Evolutionary conservation across 1,284 basidiomycete species (phyloP).

Genomic region (Ustilago xerochloae): DNA sequence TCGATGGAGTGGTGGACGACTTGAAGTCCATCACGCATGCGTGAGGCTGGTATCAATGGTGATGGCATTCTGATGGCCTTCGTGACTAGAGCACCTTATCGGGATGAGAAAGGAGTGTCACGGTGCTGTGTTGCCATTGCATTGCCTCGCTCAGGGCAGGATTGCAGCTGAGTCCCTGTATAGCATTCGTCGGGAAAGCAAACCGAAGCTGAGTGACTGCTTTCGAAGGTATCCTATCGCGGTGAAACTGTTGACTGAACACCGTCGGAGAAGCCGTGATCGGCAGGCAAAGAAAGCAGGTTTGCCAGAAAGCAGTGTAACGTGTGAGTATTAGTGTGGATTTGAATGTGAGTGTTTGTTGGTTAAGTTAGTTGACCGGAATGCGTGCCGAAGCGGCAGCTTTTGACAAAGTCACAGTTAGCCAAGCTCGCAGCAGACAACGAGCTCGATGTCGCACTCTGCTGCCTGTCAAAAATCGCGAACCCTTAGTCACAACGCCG

Average conservation of each 20-base stretch:
- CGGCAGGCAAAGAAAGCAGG: background rate
- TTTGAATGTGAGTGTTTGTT: background rate
- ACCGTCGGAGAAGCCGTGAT: background rate
- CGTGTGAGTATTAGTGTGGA: too few relatives aligned
- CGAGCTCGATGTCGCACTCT: background rate
- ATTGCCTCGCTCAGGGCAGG: too few relatives aligned
- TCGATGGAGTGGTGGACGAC: slow-evolving; percentile 36
- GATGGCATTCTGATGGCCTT: slow-evolving; percentile 17
- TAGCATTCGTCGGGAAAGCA: too few relatives aligned
- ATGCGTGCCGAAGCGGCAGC: background rate
- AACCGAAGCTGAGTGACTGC: too few relatives aligned
- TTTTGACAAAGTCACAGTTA: background rate
- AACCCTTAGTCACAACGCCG: too few relatives aligned
- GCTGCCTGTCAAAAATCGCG: too few relatives aligned
- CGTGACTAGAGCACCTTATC: background rate
- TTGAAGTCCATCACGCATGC: slow-evolving; percentile 29
- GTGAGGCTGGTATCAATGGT: slow-evolving; percentile 29
- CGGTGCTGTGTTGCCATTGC: too few relatives aligned
- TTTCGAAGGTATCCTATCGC: background rate
- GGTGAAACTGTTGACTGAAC: background rate
- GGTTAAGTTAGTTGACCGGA: background rate
- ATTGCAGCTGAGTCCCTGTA: background rate
- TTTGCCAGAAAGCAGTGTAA: too few relatives aligned
- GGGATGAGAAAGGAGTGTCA: too few relatives aligned
- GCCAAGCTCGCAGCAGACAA: background rate